A percentile compares a stretch with the other conserved stretches of the same genome.
Conservation (phyloP, 2,329 filamentous ascomycete species). For the Neonectria punicea region DNA sequence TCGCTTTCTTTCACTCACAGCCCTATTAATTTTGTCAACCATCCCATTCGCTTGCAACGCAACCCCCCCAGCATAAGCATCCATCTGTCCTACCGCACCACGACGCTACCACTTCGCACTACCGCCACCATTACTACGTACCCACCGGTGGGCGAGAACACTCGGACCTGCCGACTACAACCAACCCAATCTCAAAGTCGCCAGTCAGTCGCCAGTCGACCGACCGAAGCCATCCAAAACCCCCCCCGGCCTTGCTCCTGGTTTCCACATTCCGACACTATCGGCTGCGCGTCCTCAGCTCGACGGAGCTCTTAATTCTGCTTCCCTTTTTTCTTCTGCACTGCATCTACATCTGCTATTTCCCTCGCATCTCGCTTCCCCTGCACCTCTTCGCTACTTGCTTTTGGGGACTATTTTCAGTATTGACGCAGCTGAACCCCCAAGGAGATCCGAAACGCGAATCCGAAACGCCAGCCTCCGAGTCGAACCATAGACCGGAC, state of each 20-base stretch:
- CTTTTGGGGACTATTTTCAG: slow-evolving; percentile 17
- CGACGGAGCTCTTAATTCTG: slow-evolving; percentile 9
- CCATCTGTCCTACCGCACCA: slow-evolving; percentile 1
- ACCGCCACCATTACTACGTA: not conserved
- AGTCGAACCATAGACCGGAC: slow-evolving; percentile 15
- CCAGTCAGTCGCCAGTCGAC: slow-evolving; percentile 36
- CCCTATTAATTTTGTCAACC: slow-evolving; percentile 11
- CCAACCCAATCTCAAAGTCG: slow-evolving; percentile 32
- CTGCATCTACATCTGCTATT: not conserved
- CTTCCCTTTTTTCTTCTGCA: not conserved
- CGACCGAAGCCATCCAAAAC: slow-evolving; percentile 36
- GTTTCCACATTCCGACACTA: not conserved
- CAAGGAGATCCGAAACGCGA: slow-evolving; percentile 21
- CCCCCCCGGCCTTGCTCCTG: slow-evolving; percentile 24
- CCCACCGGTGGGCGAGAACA: slow-evolving; percentile 36
- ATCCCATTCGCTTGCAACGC: slow-evolving; percentile 2
- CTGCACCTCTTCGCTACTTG: slow-evolving; percentile 1
- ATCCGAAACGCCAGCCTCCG: not conserved
- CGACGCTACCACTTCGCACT: not conserved
- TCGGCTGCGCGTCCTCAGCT: slow-evolving; percentile 14
- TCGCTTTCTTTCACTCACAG: not conserved
- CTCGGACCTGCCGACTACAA: slow-evolving; percentile 38
- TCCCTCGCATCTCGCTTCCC: not conserved
- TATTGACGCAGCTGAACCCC: slow-evolving; percentile 20
- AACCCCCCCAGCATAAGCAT: not conserved